Conservation (phyloP, 2,329 filamentous ascomycete genomes). For the Colletotrichum sp. region DNA sequence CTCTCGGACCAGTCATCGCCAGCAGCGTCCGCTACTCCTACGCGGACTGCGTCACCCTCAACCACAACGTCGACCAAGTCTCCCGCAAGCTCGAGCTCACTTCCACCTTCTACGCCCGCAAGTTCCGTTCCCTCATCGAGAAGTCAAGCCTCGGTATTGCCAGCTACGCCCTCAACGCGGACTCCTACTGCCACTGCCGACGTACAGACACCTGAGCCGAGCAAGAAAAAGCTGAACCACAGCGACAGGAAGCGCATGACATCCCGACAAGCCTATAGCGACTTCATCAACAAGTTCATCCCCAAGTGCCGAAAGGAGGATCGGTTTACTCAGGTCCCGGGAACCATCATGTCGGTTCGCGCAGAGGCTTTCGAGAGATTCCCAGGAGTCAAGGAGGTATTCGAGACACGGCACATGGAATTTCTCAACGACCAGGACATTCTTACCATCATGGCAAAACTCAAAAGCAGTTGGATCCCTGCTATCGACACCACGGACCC, state of each 20-base stretch:
- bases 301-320: constrained; percentile 51
- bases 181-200: neutral
- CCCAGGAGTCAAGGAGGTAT: constrained; percentile 43
- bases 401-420: constrained; percentile 42
- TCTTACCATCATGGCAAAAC: neutral
- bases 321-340: constrained; percentile 31
- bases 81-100: neutral
- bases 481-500: neutral
- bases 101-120: neutral
- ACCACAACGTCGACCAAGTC: neutral
- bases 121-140: neutral
- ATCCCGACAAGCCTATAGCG: constrained; percentile 60
- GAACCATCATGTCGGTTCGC: constrained; percentile 50
- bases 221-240: constrained; percentile 45
- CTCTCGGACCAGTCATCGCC: constrained; percentile 20
- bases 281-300: constrained; percentile 70
- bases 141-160: neutral
- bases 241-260: constrained; percentile 64
- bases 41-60: neutral
- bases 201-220: constrained; percentile 26
- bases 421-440: constrained; percentile 47
- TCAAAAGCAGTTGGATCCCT: constrained; percentile 23
- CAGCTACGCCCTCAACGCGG: neutral
- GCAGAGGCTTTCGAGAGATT: constrained; percentile 61
- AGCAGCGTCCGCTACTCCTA: neutral